Evolutionary conservation across 2,329 filamentous ascomycete species (phyloP), one percentile per base, ranked within the genome.

Genomic region (Cordyceps militaris): DNA sequence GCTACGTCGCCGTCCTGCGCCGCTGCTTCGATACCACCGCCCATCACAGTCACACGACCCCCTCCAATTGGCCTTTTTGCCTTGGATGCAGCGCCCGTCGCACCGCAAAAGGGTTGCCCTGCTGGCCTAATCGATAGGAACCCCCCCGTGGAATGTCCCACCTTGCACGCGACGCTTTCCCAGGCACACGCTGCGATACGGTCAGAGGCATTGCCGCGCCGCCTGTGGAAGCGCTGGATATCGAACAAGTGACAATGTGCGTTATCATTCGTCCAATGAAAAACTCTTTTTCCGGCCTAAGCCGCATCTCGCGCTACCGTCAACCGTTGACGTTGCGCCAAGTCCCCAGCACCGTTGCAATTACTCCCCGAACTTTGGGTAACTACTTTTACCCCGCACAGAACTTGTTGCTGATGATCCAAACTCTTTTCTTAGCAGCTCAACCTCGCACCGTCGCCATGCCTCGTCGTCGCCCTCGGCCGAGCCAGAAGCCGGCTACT

Each of bases 401-500:
- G 23, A 30, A 13, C 16, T 21, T 11, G 16, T 13, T 42, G 51
- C 40, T 56, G n/a, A 59, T 32, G 16, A 30, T 61, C 56, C 66
- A 63, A 56, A 67, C 58, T 44, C 59, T 61, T 42, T n/a, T 54
- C 40, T 46, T 61, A 51, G 55, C 61, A 69, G 64, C 50, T 62
- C 59, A 56, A 66, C 54, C 7, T 56, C 54, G 10, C 44, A 23
- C 23, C 54, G 62, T 19, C 63, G 67, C 43, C 65, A 67, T 36
- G 62, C 64, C 19, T 66, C 68, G 52, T 65, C 67, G 38, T 68
- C 67, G 30, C 65, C 70, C 34, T 68, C 67, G 34, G 65, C 69
- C 40, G 73, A 77, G 62, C 65, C 69, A 36, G 74, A 78, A 61
- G 70, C 71, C 59, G 74, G 71, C 23, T 66, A 63, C 24, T 68